A percentile compares a stretch with the other conserved stretches of the same genome.
Conservation (phyloP, 1,139 yeast genomes). For the Hemisphaericaspora lyxosophila region DNA sequence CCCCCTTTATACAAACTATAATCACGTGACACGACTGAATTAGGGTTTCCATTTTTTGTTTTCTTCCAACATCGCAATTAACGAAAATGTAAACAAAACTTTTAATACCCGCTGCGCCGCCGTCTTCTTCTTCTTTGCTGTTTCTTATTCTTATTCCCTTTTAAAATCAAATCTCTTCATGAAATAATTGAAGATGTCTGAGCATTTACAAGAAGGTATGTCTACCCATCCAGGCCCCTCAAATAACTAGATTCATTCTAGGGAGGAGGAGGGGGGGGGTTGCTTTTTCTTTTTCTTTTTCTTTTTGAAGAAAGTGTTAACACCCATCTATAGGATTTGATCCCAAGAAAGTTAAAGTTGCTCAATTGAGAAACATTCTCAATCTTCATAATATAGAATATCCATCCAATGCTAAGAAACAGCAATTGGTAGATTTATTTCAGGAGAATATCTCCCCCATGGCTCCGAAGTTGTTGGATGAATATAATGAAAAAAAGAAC, state of each 20-base stretch:
- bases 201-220: conserved; percentile 15
- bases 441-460: conserved; percentile 44
- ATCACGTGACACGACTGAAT: too few species aligned
- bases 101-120: too few species aligned
- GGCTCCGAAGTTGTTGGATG: conserved; percentile 30
- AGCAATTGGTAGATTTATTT: conserved; percentile 56
- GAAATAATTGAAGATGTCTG: conserved; percentile 5
- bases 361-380: conserved; percentile 64
- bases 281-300: too few species aligned
- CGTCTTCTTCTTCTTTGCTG: neutral
- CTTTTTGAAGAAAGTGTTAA: too few species aligned
- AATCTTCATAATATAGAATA: conserved; percentile 55
- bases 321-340: conserved; percentile 50
- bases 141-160: neutral
- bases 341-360: conserved; percentile 57
- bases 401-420: conserved; percentile 63
- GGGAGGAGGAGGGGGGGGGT: too few species aligned
- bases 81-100: neutral
- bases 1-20: too few species aligned
- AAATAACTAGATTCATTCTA: too few species aligned
- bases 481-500: conserved; percentile 14
- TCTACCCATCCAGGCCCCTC: too few species aligned
- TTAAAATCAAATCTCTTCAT: neutral
- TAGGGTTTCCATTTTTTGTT: too few species aligned
- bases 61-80: neutral